Base-by-base conservation (phyloP, 2,329 filamentous ascomycete genomes). In the Tolypocladium ophioglossoides region DNA sequence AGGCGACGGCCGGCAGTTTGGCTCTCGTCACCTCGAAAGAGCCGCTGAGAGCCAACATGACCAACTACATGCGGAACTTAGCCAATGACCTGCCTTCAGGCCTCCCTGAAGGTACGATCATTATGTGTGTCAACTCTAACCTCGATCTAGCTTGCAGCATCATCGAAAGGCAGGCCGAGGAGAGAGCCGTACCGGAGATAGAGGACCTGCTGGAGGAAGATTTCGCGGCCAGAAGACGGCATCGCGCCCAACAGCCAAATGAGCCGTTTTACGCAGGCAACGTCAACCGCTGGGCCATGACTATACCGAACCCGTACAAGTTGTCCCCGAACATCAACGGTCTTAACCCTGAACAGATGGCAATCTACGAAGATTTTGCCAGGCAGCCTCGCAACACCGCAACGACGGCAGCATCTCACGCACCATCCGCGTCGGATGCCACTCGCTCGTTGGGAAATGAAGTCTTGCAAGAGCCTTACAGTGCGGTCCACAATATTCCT, bases 121-220 rank as follows among this genome's bases (percentile, higher is more conserved):
- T 97, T 54, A 96, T 99, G 89, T 97, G 95, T 70, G 92, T 99
- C 57, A 99, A 97, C 68, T 92, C 95, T 60, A 99, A 99, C 67
- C 79, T 99, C 34, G 94, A 99, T 62, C 80, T 91, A 41, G 92
- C 95, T 49, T 97, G 94, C 66, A 87, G 83, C 62, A 89, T 96
- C 58, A 95, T 99, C 48, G 94, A 99, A 70, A 91, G 94, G 69
- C 91, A 94, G 52, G 95, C 94, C 3, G 92, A 97, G 68, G 89
- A 95, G 64, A 88, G 92, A 57, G 94, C 94, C 11, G 77, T 96
- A 40, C 87, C 89, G 2, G 94, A 99, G 68, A 97, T 99, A 56
- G 92, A 99, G 68, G 88, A 95, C 58, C 87, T 96, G 71, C 87
- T 99, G 50, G 87, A 94, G 67, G 74, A 79, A 24, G 89, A 95